Base-by-base conservation (phyloP, 441 rosid genomes). In the Mallotus japonicus region DNA sequence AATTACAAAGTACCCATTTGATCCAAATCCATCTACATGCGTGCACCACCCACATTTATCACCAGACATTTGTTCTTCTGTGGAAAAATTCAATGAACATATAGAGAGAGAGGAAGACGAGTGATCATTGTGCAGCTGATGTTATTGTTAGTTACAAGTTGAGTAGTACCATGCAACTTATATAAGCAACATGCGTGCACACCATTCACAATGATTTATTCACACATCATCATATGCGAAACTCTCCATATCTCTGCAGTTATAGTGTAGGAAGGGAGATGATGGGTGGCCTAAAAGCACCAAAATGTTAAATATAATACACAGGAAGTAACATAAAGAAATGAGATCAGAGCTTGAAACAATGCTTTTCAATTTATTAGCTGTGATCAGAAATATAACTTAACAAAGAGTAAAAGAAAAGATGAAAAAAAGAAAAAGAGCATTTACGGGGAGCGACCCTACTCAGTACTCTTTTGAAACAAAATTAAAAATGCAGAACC, bases 311-410 rank as follows among this genome's bases (percentile, higher is more conserved):
- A 6, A 6, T 32, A 28, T 12, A 37, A 37, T 37, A 37, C 6
- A 37, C 40, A 3, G 4, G 40, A 37, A 37, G 40, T 37, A 37
- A 37, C 6, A 37, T 17, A 22, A 65, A 40, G 15, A 64, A 4
- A 11, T 42, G 22, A 64, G 22, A 63, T 24, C 46, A 32, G 13
- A 73, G 50, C 54, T 14, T 65, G 62, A 58, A 73, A 73, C 57
- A 57, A 65, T 65, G 28, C 12, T 50, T 67, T 74, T 59, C 72
- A 74, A 66, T 74, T 74, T 74, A 74, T 74, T 74, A 56, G 71
- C 34, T 67, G 53, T 60, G 76, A 73, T 34, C 75, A 64, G 62
- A 49, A 67, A 66, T 67, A 7, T 42, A 74, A 74, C 49, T 66
- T 66, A 66, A 58, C 71, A 58, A 34, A 8, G 16, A 3, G 59